Base-by-base conservation (phyloP, 768 basidiomycete genomes). In the Pholiota conissans region DNA sequence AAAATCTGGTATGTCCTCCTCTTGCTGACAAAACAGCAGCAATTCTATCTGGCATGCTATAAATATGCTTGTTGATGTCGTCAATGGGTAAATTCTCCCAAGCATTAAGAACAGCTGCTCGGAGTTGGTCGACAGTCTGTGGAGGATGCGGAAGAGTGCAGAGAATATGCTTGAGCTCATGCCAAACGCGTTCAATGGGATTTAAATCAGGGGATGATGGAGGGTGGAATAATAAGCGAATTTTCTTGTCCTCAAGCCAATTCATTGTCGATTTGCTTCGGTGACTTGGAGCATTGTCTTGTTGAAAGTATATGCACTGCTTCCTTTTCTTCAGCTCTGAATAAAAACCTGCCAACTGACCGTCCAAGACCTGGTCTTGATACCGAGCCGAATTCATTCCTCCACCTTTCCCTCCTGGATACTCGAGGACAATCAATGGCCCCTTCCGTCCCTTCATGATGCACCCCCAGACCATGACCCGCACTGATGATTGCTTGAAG, bases 121-220 rank as follows among this genome's bases (percentile, higher is more conserved):
- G 58, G 6, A 69, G 65, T 26, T 66, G 54, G 13, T 59, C 48
- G 22, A 61, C 47, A 53, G 61, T 59, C 11, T 59, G 62, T 13
- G 66, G 68, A 29, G 49, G 57, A 48, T 61, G 62, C 28, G 61
- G 61, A 13, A 27, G 45, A 20, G 30, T 16, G 18, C 63, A 39
- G 20, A 73, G 37, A 6, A 58, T 56, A 2, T 29, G 51, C 57
- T 73, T 74, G 35, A 74, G 66, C 49, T 66, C 59, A 35, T 63
- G 63, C 72, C 73, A 75, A 5, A 73, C 35, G 11, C 59, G 64
- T 63, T 75, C 70, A n/a, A 74, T 72, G 53, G 73, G 69, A 49
- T 58, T 65, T 42, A 73, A 42, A 59, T 75, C 68, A 3, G 73
- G 73, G 2, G 71, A 75, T 56, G 45, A 56, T 46, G 70, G 57